Conservation (phyloP, 306 rosid species). For the Prunus davidiana region DNA sequence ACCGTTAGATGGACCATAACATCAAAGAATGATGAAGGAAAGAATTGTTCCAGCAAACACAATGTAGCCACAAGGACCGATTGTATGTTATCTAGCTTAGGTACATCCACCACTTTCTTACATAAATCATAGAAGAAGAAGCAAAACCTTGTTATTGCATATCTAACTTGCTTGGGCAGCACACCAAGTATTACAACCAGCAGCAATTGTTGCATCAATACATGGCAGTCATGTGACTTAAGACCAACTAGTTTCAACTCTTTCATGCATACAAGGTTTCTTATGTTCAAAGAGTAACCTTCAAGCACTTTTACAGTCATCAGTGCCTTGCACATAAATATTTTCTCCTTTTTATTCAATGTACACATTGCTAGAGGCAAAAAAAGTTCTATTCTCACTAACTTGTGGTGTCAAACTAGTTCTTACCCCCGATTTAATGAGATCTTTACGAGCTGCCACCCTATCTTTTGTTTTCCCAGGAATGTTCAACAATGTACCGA, state of each 20-base stretch:
- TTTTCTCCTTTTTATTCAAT: neutral
- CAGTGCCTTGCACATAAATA: neutral
- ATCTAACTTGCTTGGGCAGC: neutral
- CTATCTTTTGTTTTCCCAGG: neutral
- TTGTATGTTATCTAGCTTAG: neutral
- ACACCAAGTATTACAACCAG: neutral
- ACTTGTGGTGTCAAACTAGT: neutral
- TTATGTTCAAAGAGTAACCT: neutral
- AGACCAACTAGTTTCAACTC: neutral
- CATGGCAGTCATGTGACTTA: neutral
- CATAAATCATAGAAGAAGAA: neutral
- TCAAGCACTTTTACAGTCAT: neutral
- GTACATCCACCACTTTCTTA: neutral
- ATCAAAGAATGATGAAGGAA: too few relatives aligned
- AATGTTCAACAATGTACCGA: neutral
- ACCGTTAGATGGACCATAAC: too few relatives aligned
- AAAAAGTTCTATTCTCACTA: neutral
- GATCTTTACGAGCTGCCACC: neutral
- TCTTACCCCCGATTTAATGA: neutral
- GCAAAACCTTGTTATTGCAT: neutral
- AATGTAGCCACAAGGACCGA: neutral
- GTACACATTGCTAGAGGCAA: neutral
- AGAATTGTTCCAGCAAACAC: neutral
- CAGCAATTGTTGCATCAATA: neutral
- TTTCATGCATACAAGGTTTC: neutral